phyloP scores from a whole-genome alignment of 257 asterid genomes.

The Fraxinus excelsior region DNA sequence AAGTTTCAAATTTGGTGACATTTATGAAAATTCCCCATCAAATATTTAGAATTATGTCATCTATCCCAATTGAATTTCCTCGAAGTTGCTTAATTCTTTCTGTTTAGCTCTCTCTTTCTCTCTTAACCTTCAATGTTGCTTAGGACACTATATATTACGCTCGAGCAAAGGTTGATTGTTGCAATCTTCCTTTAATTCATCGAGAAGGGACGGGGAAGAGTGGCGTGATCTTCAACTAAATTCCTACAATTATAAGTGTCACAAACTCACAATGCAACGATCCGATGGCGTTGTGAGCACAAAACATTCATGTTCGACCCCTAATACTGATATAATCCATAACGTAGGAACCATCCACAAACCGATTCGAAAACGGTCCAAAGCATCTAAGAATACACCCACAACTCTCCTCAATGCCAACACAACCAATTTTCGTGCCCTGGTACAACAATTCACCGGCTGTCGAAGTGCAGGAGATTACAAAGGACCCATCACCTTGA shows the following conservation, averaged over 20 bases:
- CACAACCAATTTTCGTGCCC: conserved; percentile 48
- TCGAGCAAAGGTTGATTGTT: background rate
- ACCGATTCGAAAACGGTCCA: conserved; percentile 34
- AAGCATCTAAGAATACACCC: conserved; percentile 44
- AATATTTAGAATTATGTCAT: background rate
- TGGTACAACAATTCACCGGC: conserved; percentile 72
- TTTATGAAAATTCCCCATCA: no score
- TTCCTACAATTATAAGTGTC: background rate
- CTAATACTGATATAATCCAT: conserved; percentile 7
- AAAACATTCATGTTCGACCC: background rate
- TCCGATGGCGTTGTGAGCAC: background rate
- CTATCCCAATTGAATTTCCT: background rate
- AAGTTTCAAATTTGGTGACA: no score
- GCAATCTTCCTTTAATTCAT: background rate
- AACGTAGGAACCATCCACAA: conserved; percentile 22
- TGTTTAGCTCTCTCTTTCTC: background rate
- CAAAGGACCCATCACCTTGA: conserved; percentile 64
- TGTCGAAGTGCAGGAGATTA: conserved; percentile 36
- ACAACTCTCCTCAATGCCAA: conserved; percentile 48
- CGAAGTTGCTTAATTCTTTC: background rate
- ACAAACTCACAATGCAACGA: conserved; percentile 4
- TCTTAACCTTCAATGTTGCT: background rate
- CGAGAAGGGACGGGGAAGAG: background rate
- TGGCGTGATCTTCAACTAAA: background rate
- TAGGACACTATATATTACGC: background rate